phyloP scores from a whole-genome alignment of 257 asterid genomes.

The Solanum dulcamara region DNA sequence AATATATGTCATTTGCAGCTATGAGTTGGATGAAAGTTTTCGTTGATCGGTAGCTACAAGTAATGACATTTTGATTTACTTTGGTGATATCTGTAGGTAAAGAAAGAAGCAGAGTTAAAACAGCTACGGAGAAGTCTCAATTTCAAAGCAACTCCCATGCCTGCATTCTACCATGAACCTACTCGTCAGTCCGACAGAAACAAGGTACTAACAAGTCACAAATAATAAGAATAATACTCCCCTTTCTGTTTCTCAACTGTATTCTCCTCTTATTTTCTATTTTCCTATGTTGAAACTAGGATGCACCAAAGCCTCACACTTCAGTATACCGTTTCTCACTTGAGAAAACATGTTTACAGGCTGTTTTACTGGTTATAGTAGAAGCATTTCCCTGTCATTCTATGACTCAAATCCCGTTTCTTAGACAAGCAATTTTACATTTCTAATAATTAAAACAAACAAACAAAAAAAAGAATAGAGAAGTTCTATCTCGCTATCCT shows the following conservation, averaged over 20 bases:
- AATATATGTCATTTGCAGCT: background rate
- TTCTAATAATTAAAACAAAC: background rate
- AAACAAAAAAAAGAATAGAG: background rate
- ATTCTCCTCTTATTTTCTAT: background rate
- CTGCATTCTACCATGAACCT: conserved; percentile 43
- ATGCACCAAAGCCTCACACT: background rate
- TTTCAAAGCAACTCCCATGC: conserved; percentile 75
- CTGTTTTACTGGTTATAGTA: background rate
- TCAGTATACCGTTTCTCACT: background rate
- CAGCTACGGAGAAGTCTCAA: conserved; percentile 46
- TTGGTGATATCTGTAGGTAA: conserved; percentile 31
- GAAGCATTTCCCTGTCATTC: background rate
- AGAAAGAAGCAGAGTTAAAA: conserved; percentile 43
- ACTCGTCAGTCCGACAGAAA: conserved; percentile 18
- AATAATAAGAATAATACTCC: background rate
- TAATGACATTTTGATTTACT: background rate
- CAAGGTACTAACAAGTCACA: conserved; percentile 28
- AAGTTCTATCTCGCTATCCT: background rate
- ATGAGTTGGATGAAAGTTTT: background rate
- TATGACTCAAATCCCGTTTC: background rate
- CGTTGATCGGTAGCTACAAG: background rate
- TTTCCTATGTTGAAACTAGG: background rate
- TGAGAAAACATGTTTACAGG: background rate
- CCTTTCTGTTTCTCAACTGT: background rate
- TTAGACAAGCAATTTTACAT: background rate